Evolutionary conservation across 2,329 filamentous ascomycete species (phyloP).

Genomic region (Pyrenophora tritici-repentis): DNA sequence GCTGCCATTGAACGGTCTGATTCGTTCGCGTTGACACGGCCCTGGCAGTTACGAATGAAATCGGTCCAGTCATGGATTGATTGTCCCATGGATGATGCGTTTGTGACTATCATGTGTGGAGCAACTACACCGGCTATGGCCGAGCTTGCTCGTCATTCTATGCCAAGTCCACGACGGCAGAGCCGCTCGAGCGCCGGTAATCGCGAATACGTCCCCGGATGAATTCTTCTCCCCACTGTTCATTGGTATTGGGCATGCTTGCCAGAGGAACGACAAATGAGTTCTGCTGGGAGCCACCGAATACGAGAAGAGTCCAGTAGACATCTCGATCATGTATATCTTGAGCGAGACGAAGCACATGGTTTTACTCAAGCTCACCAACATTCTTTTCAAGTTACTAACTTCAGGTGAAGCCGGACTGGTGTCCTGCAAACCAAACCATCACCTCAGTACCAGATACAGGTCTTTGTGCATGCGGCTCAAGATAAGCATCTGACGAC

Average conservation of each 20-base stretch:
- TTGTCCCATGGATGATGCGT: constrained; percentile 14
- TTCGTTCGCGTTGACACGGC: constrained; percentile 23
- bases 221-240: constrained; percentile 19
- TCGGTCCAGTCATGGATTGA: constrained; percentile 8
- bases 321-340: constrained; percentile 15
- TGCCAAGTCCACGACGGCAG: constrained; percentile 11
- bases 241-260: constrained; percentile 37
- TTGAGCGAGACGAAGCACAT: background rate
- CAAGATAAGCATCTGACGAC: constrained; percentile 47
- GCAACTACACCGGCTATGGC: constrained; percentile 6
- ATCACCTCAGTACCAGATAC: constrained; percentile 12
- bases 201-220: constrained; percentile 16
- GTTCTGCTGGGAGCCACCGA: constrained; percentile 4
- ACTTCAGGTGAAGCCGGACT: background rate
- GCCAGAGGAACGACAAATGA: constrained; percentile 30
- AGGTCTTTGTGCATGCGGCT: constrained; percentile 38
- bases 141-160: constrained; percentile 12
- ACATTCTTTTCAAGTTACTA: background rate
- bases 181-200: constrained; percentile 17
- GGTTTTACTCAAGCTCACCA: background rate
- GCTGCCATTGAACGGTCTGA: constrained; percentile 23
- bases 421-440: constrained; percentile 3
- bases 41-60: constrained; percentile 16
- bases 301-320: constrained; percentile 19
- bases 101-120: constrained; percentile 12